These are phyloP conservation scores for Alternaria rosae DNA, from an alignment of 2,329 filamentous ascomycete species.

Conservation along the genomic window DNA sequence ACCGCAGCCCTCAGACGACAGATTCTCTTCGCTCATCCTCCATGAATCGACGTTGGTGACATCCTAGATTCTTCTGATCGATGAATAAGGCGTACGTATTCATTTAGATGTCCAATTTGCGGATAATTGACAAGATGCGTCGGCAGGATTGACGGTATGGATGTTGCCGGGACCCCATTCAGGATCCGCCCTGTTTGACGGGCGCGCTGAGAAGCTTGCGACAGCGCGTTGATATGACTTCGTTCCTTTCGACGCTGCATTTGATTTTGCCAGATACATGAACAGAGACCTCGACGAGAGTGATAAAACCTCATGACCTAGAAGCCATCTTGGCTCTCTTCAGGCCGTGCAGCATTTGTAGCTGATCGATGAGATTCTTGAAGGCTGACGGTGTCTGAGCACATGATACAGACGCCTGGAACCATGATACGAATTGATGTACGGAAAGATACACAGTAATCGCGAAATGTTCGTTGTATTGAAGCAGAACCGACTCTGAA, in stretches of 20 bases:
- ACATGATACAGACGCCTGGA: neutral
- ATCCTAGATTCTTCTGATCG: neutral
- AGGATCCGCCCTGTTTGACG: neutral
- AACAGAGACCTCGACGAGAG: constrained; percentile 26
- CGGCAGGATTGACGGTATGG: neutral
- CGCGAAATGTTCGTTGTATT: neutral
- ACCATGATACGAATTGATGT: neutral
- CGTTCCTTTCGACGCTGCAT: neutral
- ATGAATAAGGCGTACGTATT: neutral
- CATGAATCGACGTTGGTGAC: neutral
- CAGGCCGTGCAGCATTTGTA: neutral
- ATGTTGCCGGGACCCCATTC: neutral
- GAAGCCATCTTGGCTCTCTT: constrained; percentile 4
- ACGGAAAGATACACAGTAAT: neutral
- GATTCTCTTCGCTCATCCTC: neutral
- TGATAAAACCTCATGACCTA: constrained; percentile 14
- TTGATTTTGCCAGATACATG: constrained; percentile 7
- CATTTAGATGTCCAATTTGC: neutral
- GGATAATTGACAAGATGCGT: neutral
- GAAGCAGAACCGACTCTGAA: neutral
- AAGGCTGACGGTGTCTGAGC: neutral
- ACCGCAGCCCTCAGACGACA: neutral
- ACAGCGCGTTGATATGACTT: neutral
- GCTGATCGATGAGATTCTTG: neutral
- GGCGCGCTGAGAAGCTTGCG: neutral